Evolutionary conservation across 768 basidiomycete genomes (phyloP).

Genomic region (Phlebiopsis flavidoalba): DNA sequence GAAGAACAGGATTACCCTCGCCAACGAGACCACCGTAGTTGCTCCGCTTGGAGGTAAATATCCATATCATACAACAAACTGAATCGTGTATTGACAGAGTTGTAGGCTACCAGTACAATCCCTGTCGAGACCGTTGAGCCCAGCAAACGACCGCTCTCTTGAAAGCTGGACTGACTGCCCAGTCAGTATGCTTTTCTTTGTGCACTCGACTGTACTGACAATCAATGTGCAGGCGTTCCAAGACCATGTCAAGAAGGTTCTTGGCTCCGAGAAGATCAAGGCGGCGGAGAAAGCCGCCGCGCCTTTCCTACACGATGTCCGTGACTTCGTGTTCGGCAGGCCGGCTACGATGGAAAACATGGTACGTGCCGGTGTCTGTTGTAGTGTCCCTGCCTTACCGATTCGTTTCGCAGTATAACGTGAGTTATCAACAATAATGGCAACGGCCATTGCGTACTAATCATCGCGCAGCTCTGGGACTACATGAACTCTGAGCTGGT

Average conservation of each 20-base stretch:
- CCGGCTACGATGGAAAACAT: constrained; percentile 64
- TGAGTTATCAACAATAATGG: constrained; percentile 28
- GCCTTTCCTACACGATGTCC: constrained; percentile 60
- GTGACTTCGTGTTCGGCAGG: constrained; percentile 69
- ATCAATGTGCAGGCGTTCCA: constrained; percentile 47
- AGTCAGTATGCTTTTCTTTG: constrained; percentile 25
- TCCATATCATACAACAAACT: constrained; percentile 29
- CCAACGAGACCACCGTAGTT: constrained; percentile 67
- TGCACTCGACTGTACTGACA: background rate
- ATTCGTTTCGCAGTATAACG: constrained; percentile 57
- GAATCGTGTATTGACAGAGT: background rate
- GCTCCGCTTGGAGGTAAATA: constrained; percentile 52
- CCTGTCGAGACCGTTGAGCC: constrained; percentile 91
- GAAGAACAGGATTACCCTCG: constrained; percentile 67
- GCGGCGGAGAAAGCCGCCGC: constrained; percentile 46
- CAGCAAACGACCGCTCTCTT: constrained; percentile 72
- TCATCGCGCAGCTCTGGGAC: constrained; percentile 55
- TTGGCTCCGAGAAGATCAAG: constrained; percentile 65
- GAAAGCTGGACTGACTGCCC: constrained; percentile 74
- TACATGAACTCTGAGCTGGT: constrained; percentile 69
- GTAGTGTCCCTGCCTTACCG: background rate
- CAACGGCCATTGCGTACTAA: background rate
- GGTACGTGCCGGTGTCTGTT: constrained; percentile 33
- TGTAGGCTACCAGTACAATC: constrained; percentile 71
- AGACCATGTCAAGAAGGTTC: constrained; percentile 55